Evolutionary conservation across 306 rosid species (phyloP).

Genomic region (Lathyrus tuberosus): DNA sequence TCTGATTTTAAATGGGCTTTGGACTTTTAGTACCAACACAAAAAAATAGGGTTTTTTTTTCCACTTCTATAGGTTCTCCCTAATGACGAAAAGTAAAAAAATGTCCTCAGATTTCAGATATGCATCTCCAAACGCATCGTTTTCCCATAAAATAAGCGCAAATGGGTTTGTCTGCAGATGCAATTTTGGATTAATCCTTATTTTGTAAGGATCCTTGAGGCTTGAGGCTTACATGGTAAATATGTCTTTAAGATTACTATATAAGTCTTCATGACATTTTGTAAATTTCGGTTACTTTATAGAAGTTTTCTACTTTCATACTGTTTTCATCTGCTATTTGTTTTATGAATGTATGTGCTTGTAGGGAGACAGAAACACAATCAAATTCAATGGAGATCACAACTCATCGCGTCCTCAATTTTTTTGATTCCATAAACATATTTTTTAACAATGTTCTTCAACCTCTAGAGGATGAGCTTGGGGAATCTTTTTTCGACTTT

Average conservation of each 20-base stretch:
- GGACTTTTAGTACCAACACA: no score
- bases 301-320: conserved; percentile 3
- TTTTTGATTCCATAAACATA: conserved; percentile 84
- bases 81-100: no score
- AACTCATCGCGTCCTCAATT: conserved; percentile 95
- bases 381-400: conserved; percentile 98
- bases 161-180: no score
- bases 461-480: conserved; percentile 91
- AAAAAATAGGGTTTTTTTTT: no score
- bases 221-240: conserved; percentile 83
- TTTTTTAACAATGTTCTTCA: conserved; percentile 90
- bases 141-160: no score
- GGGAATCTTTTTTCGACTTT: conserved; percentile 67
- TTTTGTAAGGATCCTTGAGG: no score
- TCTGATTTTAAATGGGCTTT: no score
- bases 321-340: conserved; percentile 7
- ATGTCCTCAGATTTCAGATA: no score
- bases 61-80: no score
- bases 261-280: conserved; percentile 27
- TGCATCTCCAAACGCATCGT: no score
- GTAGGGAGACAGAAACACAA: conserved; percentile 92
- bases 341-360: conserved; percentile 35
- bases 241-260: conserved; percentile 19
- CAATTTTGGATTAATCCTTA: no score
- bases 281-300: conserved; percentile 6